Evolutionary conservation across 1,284 basidiomycete genomes (phyloP).

Genomic region (Ganoderma resinaceum): DNA sequence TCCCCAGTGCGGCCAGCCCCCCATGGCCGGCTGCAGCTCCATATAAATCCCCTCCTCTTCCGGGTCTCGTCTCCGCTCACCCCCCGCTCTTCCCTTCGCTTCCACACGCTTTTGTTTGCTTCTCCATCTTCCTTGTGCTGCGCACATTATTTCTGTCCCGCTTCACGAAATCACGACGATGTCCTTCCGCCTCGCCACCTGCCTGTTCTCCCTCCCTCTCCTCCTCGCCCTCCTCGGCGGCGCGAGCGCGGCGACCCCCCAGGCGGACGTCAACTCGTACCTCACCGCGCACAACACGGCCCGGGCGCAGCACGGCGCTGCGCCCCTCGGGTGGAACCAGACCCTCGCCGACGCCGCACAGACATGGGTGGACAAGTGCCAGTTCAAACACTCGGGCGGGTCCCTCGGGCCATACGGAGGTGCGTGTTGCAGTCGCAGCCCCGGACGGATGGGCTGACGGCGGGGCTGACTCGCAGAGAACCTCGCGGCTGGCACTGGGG

Average conservation of each 20-base stretch:
- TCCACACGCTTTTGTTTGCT: conserved; percentile 30
- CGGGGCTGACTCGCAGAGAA: conserved; percentile 68
- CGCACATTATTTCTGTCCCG: conserved; percentile 18
- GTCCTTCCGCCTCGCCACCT: conserved; percentile 47
- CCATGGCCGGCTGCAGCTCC: not conserved
- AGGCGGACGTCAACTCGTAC: conserved; percentile 47
- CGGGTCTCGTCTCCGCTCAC: not conserved
- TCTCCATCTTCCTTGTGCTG: conserved; percentile 27
- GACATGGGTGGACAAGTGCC: conserved; percentile 68
- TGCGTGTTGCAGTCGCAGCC: no score
- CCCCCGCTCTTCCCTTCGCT: conserved; percentile 15
- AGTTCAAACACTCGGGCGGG: conserved; percentile 70
- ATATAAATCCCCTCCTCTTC: not conserved
- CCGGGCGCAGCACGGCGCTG: conserved; percentile 66
- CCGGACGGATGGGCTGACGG: no score
- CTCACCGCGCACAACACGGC: conserved; percentile 65
- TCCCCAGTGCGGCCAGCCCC: not conserved
- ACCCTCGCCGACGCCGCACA: conserved; percentile 62
- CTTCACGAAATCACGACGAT: conserved; percentile 39
- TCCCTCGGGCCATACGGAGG: conserved; percentile 66
- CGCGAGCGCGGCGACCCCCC: conserved; percentile 43
- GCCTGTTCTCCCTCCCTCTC: conserved; percentile 47
- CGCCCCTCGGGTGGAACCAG: conserved; percentile 63
- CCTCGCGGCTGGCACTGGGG: conserved; percentile 45
- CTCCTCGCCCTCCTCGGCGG: conserved; percentile 43